Percentiles rank a stretch among this genome's conserved stretches.
phyloP scores from a whole-genome alignment of 1,284 basidiomycete genomes.

The Psilocybe mexicana region DNA sequence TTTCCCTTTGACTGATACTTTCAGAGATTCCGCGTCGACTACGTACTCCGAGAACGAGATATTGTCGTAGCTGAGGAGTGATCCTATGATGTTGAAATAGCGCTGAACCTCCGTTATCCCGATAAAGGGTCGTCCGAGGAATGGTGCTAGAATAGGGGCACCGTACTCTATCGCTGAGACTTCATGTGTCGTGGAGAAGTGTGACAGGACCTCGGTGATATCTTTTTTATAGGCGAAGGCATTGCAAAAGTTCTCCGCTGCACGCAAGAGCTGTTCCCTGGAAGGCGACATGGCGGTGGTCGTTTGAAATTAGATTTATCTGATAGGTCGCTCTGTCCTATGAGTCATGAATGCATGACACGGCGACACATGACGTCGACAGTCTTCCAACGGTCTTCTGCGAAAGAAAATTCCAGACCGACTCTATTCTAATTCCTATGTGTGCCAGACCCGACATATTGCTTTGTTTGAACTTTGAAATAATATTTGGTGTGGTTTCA shows the following conservation, averaged over 20 bases:
- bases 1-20: constrained; percentile 54
- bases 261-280: constrained; percentile 38
- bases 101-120: constrained; percentile 43
- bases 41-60: constrained; percentile 44
- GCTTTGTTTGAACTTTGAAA: no score
- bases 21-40: constrained; percentile 43
- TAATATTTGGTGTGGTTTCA: no score
- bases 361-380: constrained; percentile 8
- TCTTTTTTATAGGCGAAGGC: constrained; percentile 50
- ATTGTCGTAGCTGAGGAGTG: constrained; percentile 43
- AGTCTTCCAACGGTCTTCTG: no score
- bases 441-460: no score
- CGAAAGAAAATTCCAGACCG: no score
- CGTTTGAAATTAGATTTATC: background rate
- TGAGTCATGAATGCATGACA: background rate
- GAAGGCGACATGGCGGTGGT: constrained; percentile 18
- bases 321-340: no score
- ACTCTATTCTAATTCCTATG: no score
- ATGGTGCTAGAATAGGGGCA: constrained; percentile 54
- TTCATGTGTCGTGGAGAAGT: constrained; percentile 51
- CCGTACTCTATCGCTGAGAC: constrained; percentile 58
- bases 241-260: constrained; percentile 51
- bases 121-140: constrained; percentile 52
- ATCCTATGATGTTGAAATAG: constrained; percentile 53
- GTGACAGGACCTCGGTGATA: constrained; percentile 43